phyloP scores from a whole-genome alignment of 2,329 filamentous ascomycete species.

The Trichoderma breve region DNA sequence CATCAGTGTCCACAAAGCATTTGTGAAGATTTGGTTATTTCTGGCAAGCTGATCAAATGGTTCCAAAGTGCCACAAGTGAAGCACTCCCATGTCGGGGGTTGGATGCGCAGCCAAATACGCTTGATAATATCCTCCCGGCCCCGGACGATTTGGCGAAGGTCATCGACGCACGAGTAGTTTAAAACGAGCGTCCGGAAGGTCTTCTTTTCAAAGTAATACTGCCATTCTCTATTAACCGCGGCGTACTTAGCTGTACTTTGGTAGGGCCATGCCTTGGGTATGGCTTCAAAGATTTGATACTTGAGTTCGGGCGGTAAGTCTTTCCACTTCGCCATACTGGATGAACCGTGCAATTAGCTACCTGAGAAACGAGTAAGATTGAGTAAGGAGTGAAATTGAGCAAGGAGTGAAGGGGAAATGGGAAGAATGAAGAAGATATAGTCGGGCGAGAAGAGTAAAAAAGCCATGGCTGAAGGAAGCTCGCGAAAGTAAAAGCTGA shows the following conservation, averaged over 20 bases:
- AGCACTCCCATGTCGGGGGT: not conserved
- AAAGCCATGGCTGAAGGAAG: not conserved
- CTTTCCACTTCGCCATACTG: not conserved
- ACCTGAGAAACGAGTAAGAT: not conserved
- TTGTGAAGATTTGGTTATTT: not conserved
- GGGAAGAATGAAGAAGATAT: not conserved
- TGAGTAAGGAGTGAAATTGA: not conserved
- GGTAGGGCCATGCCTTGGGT: not conserved
- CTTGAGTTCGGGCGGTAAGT: not conserved
- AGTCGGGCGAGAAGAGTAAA: not conserved
- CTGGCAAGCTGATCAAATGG: not conserved
- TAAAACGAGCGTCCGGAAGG: not conserved
- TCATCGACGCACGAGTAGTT: not conserved
- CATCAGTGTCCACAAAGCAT: not conserved
- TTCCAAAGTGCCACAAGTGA: not conserved
- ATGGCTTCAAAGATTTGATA: not conserved
- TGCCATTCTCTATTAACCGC: not conserved
- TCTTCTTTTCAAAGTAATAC: not conserved
- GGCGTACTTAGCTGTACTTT: not conserved
- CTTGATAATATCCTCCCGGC: not conserved
- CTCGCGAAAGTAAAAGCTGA: not conserved
- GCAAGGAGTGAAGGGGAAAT: not conserved
- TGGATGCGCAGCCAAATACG: constrained; percentile 2
- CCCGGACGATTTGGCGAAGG: not conserved
- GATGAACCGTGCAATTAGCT: not conserved